Base-by-base conservation (phyloP, 139 green algal species). In the Micractinium conductrix region DNA sequence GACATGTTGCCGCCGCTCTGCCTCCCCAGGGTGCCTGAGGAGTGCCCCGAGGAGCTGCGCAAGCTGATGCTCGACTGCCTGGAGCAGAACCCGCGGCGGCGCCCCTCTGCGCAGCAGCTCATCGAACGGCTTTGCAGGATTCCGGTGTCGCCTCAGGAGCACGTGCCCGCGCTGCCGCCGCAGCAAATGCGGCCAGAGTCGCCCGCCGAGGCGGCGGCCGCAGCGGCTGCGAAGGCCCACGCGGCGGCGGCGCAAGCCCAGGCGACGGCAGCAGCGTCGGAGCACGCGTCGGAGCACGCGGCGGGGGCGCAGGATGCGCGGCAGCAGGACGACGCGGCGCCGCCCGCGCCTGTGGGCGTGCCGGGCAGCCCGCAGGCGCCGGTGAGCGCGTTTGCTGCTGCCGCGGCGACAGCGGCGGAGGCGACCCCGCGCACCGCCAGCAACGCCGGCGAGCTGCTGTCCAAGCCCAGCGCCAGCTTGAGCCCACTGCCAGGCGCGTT, bases 11-110 rank as follows among this genome's bases (percentile, higher is more conserved):
- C 65, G 73, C 45, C 14, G 16, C 24, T 8, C 73, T 60, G 33
- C 33, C 73, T 21, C 0, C 22, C 28, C 84, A 91, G 87, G 76
- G 88, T 91, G 67, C 88, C 88, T 0, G 85, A 88, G 65, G 88
- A 91, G 63, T 90, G 88, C 79, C 75, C 78, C 1, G 48, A 87
- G 17, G 79, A 85, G 68, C 65, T 88, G 62, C 50, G 78, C 42
- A 60, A 84, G 22, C 58, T 90, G 12, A 88, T 91, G 17, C 33
- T 81, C 16, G 74, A 67, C 22, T 91, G 88, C 67, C n/a, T 91
- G 80, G 73, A 88, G 62, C 75, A 80, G 14, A 74, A 87, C 53
- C 85, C 88, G 4, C 58, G 60, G 44, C 74, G 80, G 62, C 88
- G 88, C 24, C 88, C 88, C 35, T 87, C 75, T 0, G 85, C 85